Conservation (phyloP, 768 basidiomycete genomes). For the Podaxis sp. region DNA sequence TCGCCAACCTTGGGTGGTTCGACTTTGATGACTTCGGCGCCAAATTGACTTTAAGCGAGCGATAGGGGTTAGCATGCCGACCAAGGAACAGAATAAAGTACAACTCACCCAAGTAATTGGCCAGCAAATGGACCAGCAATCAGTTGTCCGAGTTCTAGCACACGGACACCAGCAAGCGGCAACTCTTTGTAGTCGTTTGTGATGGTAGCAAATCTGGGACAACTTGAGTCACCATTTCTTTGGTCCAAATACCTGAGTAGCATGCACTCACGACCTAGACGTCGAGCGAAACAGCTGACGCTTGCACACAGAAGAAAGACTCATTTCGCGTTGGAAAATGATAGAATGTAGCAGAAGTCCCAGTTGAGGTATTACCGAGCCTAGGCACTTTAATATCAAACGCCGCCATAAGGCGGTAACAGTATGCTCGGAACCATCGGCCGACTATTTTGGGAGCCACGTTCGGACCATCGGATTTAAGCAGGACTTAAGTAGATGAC, state of each 20-base stretch:
- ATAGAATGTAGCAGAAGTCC: neutral
- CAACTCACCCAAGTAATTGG: constrained; percentile 62
- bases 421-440: neutral
- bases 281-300: constrained; percentile 10
- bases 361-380: neutral
- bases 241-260: neutral
- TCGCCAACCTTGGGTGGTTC: constrained; percentile 66
- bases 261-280: constrained; percentile 8
- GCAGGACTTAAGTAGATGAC: neutral
- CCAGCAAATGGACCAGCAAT: constrained; percentile 76
- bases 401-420: neutral
- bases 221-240: neutral
- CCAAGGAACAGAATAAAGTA: neutral
- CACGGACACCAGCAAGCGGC: constrained; percentile 63
- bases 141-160: constrained; percentile 69
- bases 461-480: constrained; percentile 5
- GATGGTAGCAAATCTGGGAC: constrained; percentile 13
- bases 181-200: constrained; percentile 32
- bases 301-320: constrained; percentile 5
- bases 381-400: neutral
- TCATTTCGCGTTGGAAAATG: neutral
- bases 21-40: constrained; percentile 73
- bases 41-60: constrained; percentile 53
- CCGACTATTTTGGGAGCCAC: neutral
- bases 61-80: neutral